Evolutionary conservation across 768 basidiomycete species (phyloP).

Genomic region (Psilocybe cubensis): DNA sequence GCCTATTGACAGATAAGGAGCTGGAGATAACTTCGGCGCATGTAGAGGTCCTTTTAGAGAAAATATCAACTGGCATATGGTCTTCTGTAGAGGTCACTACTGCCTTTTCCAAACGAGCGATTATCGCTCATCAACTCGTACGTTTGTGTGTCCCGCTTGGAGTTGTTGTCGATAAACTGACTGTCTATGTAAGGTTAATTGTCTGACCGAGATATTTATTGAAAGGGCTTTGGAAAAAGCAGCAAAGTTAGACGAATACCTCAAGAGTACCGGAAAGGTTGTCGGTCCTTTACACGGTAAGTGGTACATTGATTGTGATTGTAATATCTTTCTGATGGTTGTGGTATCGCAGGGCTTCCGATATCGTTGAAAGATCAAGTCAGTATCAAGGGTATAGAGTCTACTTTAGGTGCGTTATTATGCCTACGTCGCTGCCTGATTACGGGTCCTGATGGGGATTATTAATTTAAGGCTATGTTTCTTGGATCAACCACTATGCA

Average conservation of each 20-base stretch:
- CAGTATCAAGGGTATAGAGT: slow-evolving; percentile 68
- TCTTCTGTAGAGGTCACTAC: slow-evolving; percentile 69
- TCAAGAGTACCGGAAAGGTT: slow-evolving; percentile 62
- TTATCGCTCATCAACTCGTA: slow-evolving; percentile 80
- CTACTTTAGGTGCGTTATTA: slow-evolving; percentile 56
- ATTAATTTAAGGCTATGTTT: slow-evolving; percentile 62
- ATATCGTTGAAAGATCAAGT: slow-evolving; percentile 80
- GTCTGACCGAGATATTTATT: slow-evolving; percentile 83
- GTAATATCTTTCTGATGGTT: not conserved
- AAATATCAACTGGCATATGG: slow-evolving; percentile 58
- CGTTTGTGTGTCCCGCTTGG: slow-evolving; percentile 20
- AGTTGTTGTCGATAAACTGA: not conserved
- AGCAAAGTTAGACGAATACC: slow-evolving; percentile 62
- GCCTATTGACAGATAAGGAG: slow-evolving; percentile 57
- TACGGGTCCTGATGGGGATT: not conserved
- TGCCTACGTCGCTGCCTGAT: not conserved
- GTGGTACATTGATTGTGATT: not conserved
- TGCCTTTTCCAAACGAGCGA: slow-evolving; percentile 78
- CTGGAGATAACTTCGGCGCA: slow-evolving; percentile 49
- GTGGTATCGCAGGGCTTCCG: slow-evolving; percentile 45
- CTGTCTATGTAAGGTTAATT: slow-evolving; percentile 58
- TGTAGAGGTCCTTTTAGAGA: slow-evolving; percentile 50
- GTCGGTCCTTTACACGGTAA: slow-evolving; percentile 71
- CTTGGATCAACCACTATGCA: slow-evolving; percentile 67
- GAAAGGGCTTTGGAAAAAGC: slow-evolving; percentile 71